These are phyloP conservation scores for Sarcodon aspratus DNA, from an alignment of 768 basidiomycete species.

Conservation along the genomic window DNA sequence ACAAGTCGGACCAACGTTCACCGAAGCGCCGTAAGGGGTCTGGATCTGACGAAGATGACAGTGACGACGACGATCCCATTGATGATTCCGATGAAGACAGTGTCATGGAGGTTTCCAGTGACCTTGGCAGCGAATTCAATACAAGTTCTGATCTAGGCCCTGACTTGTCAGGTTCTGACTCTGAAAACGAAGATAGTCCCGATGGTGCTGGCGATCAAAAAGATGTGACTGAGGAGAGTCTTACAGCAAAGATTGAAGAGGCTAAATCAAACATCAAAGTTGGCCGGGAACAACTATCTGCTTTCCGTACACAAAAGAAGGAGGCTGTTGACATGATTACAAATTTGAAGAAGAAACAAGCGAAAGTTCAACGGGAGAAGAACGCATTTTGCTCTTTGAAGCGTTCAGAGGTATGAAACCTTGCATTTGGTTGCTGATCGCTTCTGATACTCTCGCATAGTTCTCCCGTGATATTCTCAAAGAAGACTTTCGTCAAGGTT, in stretches of 20 bases:
- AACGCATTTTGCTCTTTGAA: constrained; percentile 51
- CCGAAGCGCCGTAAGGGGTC: constrained; percentile 30
- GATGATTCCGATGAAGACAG: constrained; percentile 8
- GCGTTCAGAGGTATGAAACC: constrained; percentile 35
- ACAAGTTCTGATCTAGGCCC: constrained; percentile 1
- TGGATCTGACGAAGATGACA: constrained; percentile 11
- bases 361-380: constrained; percentile 30
- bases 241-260: constrained; percentile 34
- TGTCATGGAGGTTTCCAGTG: constrained; percentile 12
- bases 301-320: constrained; percentile 30
- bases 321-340: constrained; percentile 23
- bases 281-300: constrained; percentile 23
- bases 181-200: constrained; percentile 14
- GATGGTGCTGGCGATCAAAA: constrained; percentile 22
- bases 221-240: constrained; percentile 31
- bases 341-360: constrained; percentile 27
- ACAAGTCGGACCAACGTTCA: constrained; percentile 27
- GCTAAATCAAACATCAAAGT: constrained; percentile 28
- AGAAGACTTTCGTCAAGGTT: constrained; percentile 47
- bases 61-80: constrained; percentile 8
- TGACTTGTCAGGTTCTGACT: not conserved
- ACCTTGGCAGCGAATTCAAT: constrained; percentile 4
- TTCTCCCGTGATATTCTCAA: constrained; percentile 45
- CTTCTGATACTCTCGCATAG: constrained; percentile 16
- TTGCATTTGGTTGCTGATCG: not conserved